Evolutionary conservation across 169 alveolate species (phyloP).

Genomic region (Neospora caninum): DNA sequence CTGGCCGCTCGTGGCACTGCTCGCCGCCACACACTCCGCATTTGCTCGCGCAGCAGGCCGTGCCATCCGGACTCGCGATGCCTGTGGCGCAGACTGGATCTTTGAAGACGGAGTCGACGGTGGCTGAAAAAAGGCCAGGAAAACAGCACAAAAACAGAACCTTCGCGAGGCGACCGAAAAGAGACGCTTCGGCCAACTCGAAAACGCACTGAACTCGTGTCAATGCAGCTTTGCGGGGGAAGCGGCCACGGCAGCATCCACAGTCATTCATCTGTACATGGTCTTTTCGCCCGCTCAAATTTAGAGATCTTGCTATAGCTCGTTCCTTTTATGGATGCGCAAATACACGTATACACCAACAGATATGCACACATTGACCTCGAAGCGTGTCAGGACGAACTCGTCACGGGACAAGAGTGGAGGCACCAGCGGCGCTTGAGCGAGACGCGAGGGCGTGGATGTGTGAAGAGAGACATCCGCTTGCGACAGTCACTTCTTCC

Average conservation of each 20-base stretch:
- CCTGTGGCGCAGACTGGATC: constrained; percentile 40
- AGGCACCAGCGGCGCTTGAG: background rate
- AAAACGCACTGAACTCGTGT: no score
- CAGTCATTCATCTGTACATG: no score
- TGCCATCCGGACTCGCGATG: constrained; percentile 1
- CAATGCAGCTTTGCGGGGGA: no score
- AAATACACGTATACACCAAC: no score
- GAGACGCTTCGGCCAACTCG: background rate
- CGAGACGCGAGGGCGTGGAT: background rate
- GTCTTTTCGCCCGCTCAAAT: no score
- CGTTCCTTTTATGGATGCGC: no score
- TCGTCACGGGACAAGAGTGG: no score
- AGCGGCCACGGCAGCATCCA: no score
- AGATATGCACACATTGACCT: no score
- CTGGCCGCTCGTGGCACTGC: background rate
- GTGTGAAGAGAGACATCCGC: background rate
- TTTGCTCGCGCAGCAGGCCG: constrained; percentile 24
- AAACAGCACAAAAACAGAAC: background rate
- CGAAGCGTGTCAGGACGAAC: no score
- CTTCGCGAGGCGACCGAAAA: background rate
- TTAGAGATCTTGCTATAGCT: no score
- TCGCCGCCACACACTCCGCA: constrained; percentile 37
- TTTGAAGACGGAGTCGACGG: background rate
- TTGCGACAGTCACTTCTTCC: no score
- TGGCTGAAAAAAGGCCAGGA: constrained; percentile 1